Evolutionary conservation across 2,329 filamentous ascomycete species (phyloP), one percentile per base, ranked within the genome.

Genomic region (Apiospora hydei): DNA sequence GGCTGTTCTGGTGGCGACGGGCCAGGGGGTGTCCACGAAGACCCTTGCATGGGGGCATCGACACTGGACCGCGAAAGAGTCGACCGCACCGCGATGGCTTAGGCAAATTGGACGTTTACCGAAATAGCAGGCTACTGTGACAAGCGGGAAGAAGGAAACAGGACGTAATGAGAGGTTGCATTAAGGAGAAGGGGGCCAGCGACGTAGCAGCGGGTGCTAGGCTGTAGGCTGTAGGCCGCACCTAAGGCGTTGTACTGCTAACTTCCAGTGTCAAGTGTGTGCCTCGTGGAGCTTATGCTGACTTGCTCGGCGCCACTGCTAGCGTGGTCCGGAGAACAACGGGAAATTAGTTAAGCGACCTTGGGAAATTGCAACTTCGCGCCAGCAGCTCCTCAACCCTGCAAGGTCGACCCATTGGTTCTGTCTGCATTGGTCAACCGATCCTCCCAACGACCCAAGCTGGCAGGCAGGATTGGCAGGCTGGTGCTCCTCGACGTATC

Each of bases 261-360:
- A 30, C 26, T 30, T 30, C 26, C 3, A n/a, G n/a, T n/a, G n/a
- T 30, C 26, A 30, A 30, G 34, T 53, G 18, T n/a, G 46, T 49
- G 46, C 46, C 21, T 49, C 10, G 21, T 49, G 21, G 41, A 43
- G 41, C 11, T 24, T 30, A 38, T 26, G 14, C 30, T 53, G n/a
- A 18, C 44, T 7, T 69, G 68, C 34, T 57, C 68, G 68, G 68
- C 68, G 68, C 68, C 34, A 64, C 46, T 51, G 46, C 49, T 69
- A 69, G 68, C 46, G 46, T 11, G 10, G 30, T 57, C 34, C 34
- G 57, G 57, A 61, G 30, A 61, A 30, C 18, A 61, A n/a, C n/a
- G 68, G 68, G 68, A 69, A 69, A 69, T 69, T 38, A 69, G 47
- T 69, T 69, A 69, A 57, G 68, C 68, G 68, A 53, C 67, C 14